Conservation (phyloP, 768 basidiomycete species). For the Pisolithus sp. region DNA sequence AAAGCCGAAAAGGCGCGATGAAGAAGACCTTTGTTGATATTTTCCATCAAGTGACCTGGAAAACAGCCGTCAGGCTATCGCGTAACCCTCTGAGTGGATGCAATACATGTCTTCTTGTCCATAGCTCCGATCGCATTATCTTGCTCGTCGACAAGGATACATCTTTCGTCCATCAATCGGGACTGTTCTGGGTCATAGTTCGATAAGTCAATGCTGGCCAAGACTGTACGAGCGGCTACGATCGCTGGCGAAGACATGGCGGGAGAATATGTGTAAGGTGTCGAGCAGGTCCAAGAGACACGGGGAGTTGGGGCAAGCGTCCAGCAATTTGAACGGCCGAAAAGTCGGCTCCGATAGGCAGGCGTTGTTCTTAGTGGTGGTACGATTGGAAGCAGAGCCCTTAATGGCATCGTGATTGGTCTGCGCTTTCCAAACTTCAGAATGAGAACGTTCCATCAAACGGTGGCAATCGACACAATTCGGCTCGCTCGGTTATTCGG, state of each 20-base stretch:
- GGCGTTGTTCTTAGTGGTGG: too few species aligned
- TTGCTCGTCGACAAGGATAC: constrained; percentile 86
- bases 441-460: too few species aligned
- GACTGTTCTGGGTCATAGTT: constrained; percentile 91
- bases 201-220: constrained; percentile 72
- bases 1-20: constrained; percentile 98
- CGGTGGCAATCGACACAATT: too few species aligned
- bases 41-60: constrained; percentile 94
- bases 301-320: neutral
- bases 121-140: constrained; percentile 79
- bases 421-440: too few species aligned
- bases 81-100: constrained; percentile 1
- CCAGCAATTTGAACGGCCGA: neutral
- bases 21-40: constrained; percentile 87
- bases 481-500: too few species aligned
- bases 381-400: too few species aligned
- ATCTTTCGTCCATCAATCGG: constrained; percentile 91
- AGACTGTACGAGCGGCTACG: constrained; percentile 52
- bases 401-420: too few species aligned
- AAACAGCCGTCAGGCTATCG: neutral
- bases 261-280: constrained; percentile 3
- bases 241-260: constrained; percentile 57
- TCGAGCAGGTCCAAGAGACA: neutral
- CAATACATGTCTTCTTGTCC: constrained; percentile 91
- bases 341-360: neutral